Evolutionary conservation across 805 yeast species (phyloP).

Genomic region (Yamadazyma insecticola): DNA sequence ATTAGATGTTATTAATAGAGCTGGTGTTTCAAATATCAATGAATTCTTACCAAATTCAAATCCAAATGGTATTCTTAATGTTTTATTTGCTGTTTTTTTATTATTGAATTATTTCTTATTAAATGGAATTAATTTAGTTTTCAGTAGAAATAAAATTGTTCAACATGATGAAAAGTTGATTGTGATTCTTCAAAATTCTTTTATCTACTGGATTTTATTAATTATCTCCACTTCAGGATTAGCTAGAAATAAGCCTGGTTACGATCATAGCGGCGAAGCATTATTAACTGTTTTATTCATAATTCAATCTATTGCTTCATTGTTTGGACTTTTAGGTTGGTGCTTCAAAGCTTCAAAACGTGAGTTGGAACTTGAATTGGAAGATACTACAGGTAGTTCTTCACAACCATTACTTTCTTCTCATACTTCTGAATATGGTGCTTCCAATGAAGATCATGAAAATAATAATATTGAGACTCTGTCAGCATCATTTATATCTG

Average conservation of each 20-base stretch:
- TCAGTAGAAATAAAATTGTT: conserved; percentile 26
- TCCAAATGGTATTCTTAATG: conserved; percentile 28
- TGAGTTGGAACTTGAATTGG: conserved; percentile 8
- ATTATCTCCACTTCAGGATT: conserved; percentile 45
- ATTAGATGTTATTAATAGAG: conserved; percentile 19
- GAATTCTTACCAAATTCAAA: conserved; percentile 38
- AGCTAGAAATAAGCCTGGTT: conserved; percentile 34
- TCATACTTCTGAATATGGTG: conserved; percentile 14
- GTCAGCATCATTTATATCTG: conserved; percentile 18
- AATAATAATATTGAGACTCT: conserved; percentile 6
- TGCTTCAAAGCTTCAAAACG: conserved; percentile 16
- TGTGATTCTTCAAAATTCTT: conserved; percentile 45
- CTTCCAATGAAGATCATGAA: conserved; percentile 10
- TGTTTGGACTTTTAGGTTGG: conserved; percentile 52
- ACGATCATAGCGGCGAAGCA: conserved; percentile 53
- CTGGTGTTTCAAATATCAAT: conserved; percentile 17
- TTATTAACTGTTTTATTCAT: conserved; percentile 42
- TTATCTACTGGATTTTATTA: conserved; percentile 54
- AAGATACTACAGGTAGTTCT: conserved; percentile 5
- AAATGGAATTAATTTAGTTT: conserved; percentile 36
- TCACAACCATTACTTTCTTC: conserved; percentile 26
- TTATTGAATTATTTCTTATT: conserved; percentile 55
- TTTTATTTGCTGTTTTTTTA: conserved; percentile 44
- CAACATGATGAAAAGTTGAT: conserved; percentile 43
- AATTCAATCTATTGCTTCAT: conserved; percentile 42